Base-by-base conservation (phyloP, 345 rosid species). In the Euphorbia lathyris region DNA sequence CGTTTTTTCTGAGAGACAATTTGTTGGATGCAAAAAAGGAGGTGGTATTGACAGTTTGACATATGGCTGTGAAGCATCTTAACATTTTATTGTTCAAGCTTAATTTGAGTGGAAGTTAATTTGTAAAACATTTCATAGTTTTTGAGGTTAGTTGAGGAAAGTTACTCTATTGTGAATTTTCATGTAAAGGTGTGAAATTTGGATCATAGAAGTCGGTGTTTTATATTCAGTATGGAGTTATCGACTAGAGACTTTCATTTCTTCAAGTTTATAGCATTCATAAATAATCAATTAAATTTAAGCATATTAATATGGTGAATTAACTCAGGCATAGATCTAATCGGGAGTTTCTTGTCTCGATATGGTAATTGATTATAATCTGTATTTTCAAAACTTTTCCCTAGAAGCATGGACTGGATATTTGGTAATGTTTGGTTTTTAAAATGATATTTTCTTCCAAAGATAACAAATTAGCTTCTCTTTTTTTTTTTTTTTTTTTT, bases 21-120 rank as follows among this genome's bases (percentile, higher is more conserved):
- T 34, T 66, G 11, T 23, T 19, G 40, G 38, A 43, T 50, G 60
- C 34, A 22, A 48, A 29, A 65, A 27, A 38, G 23, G 59, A 40
- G 47, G 52, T 23, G 70, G 61, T 8, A 10, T 67, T 11, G 60
- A 36, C 38, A 30, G 17, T 65, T 65, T 4, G 5, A 17, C 26
- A 11, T 23, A 30, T 65, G 22, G 38, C 6, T 29, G 57, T 42
- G 12, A 65, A 63, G 52, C 66, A 63, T 63, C 32, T 63, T 23
- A 48, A 16, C 25, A 23, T 7, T n/a, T 19, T 19, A 19, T 25
- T 22, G 29, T 26, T 45, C 38, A 23, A 45, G 53, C 9, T 42
- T 26, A 16, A 43, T 22, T 63, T 25, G 55, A 8, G 22, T 19
- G 43, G 50, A 22, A 42, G 14, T 19, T 29, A 17, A 17, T 30